These are phyloP conservation scores for Acacia pycnantha DNA, from an alignment of 331 rosid genomes.

Conservation along the genomic window DNA sequence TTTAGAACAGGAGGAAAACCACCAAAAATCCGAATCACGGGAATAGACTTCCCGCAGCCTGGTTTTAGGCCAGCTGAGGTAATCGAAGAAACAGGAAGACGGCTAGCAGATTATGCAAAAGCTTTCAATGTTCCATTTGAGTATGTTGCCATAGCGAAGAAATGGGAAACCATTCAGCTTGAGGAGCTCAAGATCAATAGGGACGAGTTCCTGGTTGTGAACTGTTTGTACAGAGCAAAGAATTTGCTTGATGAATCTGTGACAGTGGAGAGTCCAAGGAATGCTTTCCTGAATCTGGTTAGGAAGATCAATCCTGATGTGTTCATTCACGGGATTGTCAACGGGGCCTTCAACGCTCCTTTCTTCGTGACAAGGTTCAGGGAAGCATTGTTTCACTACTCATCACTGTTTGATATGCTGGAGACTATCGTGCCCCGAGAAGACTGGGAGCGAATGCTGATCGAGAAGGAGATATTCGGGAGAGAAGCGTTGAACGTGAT, in stretches of 20 bases:
- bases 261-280: slow-evolving; percentile 62
- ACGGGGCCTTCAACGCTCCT: slow-evolving; percentile 78
- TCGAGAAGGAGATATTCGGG: slow-evolving; percentile 76
- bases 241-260: slow-evolving; percentile 80
- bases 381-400: slow-evolving; percentile 79
- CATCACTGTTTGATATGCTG: slow-evolving; percentile 79
- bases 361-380: slow-evolving; percentile 81
- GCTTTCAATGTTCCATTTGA: slow-evolving; percentile 64
- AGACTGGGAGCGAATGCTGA: slow-evolving; percentile 69
- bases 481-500: slow-evolving; percentile 78
- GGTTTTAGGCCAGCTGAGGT: slow-evolving; percentile 90
- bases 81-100: slow-evolving; percentile 74
- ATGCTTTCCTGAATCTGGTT: slow-evolving; percentile 55
- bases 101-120: slow-evolving; percentile 71
- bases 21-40: slow-evolving; percentile 74
- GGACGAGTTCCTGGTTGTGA: slow-evolving; percentile 68
- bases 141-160: slow-evolving; percentile 71
- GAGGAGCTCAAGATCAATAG: slow-evolving; percentile 73
- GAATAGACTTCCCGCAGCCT: slow-evolving; percentile 80
- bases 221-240: slow-evolving; percentile 62
- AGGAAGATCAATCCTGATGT: slow-evolving; percentile 65
- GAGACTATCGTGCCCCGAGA: slow-evolving; percentile 78
- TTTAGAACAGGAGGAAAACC: slow-evolving; percentile 58
- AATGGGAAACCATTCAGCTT: slow-evolving; percentile 68
- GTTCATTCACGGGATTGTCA: slow-evolving; percentile 66